Evolutionary conservation across 805 yeast genomes (phyloP).

Genomic region (Candida golubevii): DNA sequence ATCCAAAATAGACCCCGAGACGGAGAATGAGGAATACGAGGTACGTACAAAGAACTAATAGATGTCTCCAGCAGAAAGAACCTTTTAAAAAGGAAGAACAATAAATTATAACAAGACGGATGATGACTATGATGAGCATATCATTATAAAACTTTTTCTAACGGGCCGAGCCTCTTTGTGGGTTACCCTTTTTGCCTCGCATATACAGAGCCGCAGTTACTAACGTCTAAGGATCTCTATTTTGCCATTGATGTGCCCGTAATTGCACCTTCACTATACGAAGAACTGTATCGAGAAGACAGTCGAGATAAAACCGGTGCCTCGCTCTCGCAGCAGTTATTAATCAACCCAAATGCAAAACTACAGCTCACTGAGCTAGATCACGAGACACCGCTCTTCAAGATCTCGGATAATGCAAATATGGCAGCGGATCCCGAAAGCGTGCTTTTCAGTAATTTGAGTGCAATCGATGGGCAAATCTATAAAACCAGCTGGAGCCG

Average conservation of each 20-base stretch:
- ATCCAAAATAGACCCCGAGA: conserved; percentile 1
- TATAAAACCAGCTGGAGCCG: conserved; percentile 75
- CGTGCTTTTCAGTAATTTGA: conserved; percentile 22
- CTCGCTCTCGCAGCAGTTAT: conserved; percentile 18
- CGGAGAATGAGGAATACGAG: conserved; percentile 12
- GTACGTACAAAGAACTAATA: conserved; percentile 14
- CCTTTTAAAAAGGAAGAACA: too few relatives aligned
- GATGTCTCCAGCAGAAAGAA: neutral
- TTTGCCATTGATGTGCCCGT: conserved; percentile 23
- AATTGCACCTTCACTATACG: conserved; percentile 17
- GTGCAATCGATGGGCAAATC: conserved; percentile 42
- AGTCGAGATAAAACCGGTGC: conserved; percentile 1
- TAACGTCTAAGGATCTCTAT: conserved; percentile 20
- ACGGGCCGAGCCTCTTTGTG: too few relatives aligned
- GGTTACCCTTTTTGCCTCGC: neutral
- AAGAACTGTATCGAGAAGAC: conserved; percentile 9
- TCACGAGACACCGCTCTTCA: conserved; percentile 32
- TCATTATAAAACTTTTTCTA: too few relatives aligned
- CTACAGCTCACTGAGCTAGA: conserved; percentile 36
- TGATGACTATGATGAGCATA: too few relatives aligned
- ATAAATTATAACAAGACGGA: too few relatives aligned
- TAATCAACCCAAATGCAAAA: conserved; percentile 38
- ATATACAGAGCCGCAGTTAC: neutral
- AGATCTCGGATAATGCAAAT: conserved; percentile 31
- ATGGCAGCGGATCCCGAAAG: conserved; percentile 17